phyloP scores from a whole-genome alignment of 2,329 filamentous ascomycete genomes.

The Verruconis gallopava region DNA sequence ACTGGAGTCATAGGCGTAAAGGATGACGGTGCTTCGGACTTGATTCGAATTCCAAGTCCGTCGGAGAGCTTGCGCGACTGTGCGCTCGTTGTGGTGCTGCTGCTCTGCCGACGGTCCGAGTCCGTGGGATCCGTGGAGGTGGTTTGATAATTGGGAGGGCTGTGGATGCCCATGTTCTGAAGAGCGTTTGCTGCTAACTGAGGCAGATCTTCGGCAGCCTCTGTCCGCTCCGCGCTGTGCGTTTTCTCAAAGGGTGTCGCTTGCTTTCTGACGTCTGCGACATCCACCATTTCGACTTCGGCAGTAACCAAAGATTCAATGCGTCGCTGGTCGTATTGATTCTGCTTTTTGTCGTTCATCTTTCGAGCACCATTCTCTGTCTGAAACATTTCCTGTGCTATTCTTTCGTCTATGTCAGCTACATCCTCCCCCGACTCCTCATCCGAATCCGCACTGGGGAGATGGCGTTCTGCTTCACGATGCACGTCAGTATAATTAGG shows the following conservation, averaged over 20 bases:
- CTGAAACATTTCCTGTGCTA: conserved; percentile 7
- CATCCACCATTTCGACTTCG: neutral
- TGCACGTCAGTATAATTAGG: conserved; percentile 2
- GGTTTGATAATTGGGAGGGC: conserved; percentile 18
- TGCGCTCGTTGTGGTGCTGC: neutral
- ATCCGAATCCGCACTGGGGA: neutral
- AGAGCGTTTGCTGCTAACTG: neutral
- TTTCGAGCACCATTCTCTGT: neutral
- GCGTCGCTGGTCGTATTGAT: neutral
- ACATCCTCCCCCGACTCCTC: conserved; percentile 5
- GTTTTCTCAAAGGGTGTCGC: conserved; percentile 16
- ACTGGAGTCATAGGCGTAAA: neutral
- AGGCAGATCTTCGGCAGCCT: conserved; percentile 16
- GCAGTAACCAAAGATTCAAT: neutral
- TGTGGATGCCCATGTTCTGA: neutral
- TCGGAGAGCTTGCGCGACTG: neutral
- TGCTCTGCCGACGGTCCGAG: neutral
- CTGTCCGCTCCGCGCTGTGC: neutral
- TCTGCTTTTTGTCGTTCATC: neutral
- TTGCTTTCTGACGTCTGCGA: neutral
- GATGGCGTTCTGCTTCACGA: neutral
- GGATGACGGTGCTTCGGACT: neutral
- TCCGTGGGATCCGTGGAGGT: conserved; percentile 13
- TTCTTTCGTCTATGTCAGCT: conserved; percentile 6
- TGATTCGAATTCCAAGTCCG: neutral